Evolutionary conservation across 345 rosid species (phyloP), one percentile per base, ranked within the genome.

Genomic region (Diplotaxis tenuifolia): DNA sequence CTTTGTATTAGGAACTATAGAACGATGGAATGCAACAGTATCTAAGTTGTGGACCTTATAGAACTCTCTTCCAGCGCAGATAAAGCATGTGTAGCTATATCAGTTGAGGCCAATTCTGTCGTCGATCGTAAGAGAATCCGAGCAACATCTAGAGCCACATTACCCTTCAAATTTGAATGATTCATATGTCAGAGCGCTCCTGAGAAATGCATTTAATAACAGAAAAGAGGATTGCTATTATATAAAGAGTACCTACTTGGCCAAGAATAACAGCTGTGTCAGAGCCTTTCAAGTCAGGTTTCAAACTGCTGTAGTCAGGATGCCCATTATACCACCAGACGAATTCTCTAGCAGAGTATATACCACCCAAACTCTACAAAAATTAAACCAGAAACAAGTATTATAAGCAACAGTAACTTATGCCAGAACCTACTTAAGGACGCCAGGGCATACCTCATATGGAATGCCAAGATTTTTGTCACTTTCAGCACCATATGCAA

Each of bases 291-390:
- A 95, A 82, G 83, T 87, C 89, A 74, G 87, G 96, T 79, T 83
- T 76, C 63, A 88, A 73, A 78, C 83, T 54, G 65, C 78, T 84
- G 81, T 85, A 81, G 71, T 92, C 90, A 0, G 96, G 99, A 72
- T 95, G 99, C 59, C 96, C 97, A 76, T 88, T 92, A 77, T 95
- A 95, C 97, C 97, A 92, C 96, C 97, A 92, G 34, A 95, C 97
- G 76, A 95, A 90, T 85, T 95, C 96, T 80, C 96, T 87, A 27
- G 99, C 96, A 0, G 97, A 90, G 82, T 83, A 82, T 78, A 95
- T 67, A 47, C 97, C 97, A 28, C 27, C 64, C 78, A 89, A 78
- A 73, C 75, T 80, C 97, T 95, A 81, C 22, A 34, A 71, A 59
- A 45, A n/a, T 62, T 23, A 67, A 23, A 70, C 45, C 67, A 64